Conservation (phyloP, 2,329 filamentous ascomycete species). For the Talaromyces sp. region DNA sequence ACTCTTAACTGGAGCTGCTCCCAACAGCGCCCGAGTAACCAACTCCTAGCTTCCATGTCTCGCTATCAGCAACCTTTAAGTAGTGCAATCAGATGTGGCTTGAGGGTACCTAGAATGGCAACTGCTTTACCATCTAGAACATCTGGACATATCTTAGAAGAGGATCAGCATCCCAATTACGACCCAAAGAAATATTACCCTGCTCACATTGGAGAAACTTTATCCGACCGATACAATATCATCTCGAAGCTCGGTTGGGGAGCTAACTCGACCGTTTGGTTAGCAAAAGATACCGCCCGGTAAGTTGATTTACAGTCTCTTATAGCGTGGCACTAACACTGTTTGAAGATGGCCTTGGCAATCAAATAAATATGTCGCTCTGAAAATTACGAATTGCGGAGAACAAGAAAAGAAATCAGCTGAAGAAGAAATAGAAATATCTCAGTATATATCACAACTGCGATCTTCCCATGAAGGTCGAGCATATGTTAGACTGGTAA, state of each 20-base stretch:
- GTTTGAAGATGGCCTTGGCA: constrained; percentile 18
- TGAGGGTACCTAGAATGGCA: background rate
- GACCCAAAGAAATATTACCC: constrained; percentile 17
- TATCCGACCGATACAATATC: constrained; percentile 23
- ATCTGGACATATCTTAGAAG: background rate
- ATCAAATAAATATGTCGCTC: constrained; percentile 4
- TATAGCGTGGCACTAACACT: constrained; percentile 29
- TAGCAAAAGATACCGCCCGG: constrained; percentile 31
- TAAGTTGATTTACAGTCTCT: too few species aligned
- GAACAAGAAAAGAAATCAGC: constrained; percentile 7
- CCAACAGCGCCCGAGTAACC: too few species aligned
- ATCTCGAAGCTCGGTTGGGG: constrained; percentile 32
- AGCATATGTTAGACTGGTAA: constrained; percentile 15
- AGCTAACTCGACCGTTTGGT: constrained; percentile 12
- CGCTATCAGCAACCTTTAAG: background rate
- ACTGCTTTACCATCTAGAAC: background rate
- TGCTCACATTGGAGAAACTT: constrained; percentile 1
- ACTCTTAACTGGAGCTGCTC: too few species aligned
- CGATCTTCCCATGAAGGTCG: constrained; percentile 21
- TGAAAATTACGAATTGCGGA: constrained; percentile 3
- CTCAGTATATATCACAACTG: constrained; percentile 9
- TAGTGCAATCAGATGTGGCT: background rate
- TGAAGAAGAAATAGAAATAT: constrained; percentile 18
- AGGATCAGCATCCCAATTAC: constrained; percentile 1
- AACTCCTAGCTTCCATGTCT: background rate